Conservation (phyloP, 2,329 filamentous ascomycete genomes). For the Fusarium marasasianum region DNA sequence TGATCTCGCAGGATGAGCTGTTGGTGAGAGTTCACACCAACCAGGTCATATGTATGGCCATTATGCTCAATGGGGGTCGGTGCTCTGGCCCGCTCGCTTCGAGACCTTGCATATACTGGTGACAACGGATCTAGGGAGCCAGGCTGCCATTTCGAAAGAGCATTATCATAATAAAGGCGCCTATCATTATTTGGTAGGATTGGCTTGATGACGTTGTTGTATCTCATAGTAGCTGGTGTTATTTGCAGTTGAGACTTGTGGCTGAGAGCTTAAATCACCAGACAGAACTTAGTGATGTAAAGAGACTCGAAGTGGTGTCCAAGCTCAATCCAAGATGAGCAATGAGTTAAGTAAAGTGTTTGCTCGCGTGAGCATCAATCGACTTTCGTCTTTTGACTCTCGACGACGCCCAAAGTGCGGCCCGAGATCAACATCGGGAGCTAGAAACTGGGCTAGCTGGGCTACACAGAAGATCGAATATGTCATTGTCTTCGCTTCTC, state of each 20-base stretch:
- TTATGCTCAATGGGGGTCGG: neutral
- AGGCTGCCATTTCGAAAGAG: neutral
- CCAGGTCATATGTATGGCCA: neutral
- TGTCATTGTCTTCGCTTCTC: neutral
- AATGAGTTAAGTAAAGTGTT: neutral
- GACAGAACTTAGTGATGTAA: too few species aligned
- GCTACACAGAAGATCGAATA: neutral
- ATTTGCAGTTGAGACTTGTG: too few species aligned
- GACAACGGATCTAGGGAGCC: neutral
- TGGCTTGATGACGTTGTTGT: neutral
- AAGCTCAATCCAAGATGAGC: neutral
- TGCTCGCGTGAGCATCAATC: neutral
- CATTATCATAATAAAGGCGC: fast-evolving
- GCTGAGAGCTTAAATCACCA: too few species aligned
- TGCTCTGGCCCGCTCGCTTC: neutral
- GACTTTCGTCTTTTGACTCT: too few species aligned
- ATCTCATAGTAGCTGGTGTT: neutral
- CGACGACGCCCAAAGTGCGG: neutral
- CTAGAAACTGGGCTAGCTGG: neutral
- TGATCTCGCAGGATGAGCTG: neutral
- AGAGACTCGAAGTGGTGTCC: too few species aligned
- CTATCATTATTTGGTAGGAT: too few species aligned
- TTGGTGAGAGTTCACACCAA: neutral
- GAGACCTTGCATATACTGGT: neutral
- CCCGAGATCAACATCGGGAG: neutral